Evolutionary conservation across 2,329 filamentous ascomycete genomes (phyloP), one percentile per base, ranked within the genome.

Genomic region (Fusarium sp.): DNA sequence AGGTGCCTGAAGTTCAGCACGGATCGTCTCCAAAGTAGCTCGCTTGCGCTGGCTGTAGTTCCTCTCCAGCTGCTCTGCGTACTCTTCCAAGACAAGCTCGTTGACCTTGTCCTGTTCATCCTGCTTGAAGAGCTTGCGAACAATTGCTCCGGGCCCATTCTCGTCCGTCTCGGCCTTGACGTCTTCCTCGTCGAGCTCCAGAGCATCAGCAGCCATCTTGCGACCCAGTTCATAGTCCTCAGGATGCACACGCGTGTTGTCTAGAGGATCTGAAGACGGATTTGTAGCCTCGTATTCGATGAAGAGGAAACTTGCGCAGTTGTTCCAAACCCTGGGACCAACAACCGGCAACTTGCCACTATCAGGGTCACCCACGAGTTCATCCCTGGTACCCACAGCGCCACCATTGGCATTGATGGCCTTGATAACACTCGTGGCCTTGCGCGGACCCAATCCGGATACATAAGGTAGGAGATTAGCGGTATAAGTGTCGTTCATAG

Each of bases 151-250:
- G 0, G 92, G 86, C 1, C 96, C 96, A 68, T 94, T 93, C 76
- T 98, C 94, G 70, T 97, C 93, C 7, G 92, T 92, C 81, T 98
- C 94, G 2, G 92, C 94, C 80, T 97, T 97, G 77, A 99, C 94
- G 75, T 99, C 96, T 82, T 99, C 96, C 81, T 99, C 96, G 73
- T 99, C 96, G 71, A 99, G 86, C 77, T 98, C 95, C 47, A 99
- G 85, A 17, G 96, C 96, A 84, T 99, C 96, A 5, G 96, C 96
- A 21, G 96, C 96, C 91, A 99, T 98, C 82, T 99, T 99, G 73
- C 95, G 93, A 49, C 94, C 96, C 65, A 99, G 91, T 73, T 99
- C 96, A 80, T 99, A 99, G 78, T 99, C 96, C 83, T 99, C 96
- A 2, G 96, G 96, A 76, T 99, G 96, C 19, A 99, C 94, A 83